A percentile compares a stretch with the other conserved stretches of the same genome.
Evolutionary conservation across 2,329 filamentous ascomycete species (phyloP).

Genomic region (Fonsecaea multimorphosa): DNA sequence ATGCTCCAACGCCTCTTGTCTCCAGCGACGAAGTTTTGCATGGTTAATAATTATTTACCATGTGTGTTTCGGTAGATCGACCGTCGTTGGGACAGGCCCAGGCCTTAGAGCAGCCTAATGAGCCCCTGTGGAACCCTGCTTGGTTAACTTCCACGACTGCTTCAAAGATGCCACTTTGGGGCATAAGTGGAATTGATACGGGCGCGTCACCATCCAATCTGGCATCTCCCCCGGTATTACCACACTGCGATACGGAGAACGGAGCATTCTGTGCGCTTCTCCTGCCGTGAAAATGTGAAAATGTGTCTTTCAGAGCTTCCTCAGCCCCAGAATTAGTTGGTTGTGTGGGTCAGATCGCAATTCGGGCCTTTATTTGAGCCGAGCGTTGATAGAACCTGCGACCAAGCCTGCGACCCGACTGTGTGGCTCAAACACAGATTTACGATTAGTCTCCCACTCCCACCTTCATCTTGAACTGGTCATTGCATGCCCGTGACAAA

Average conservation of each 20-base stretch:
- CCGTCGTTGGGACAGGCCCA: not conserved
- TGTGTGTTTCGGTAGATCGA: not conserved
- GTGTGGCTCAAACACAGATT: not conserved
- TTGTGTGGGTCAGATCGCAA: conserved; percentile 1
- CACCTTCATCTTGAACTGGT: not conserved
- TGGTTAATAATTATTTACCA: not conserved
- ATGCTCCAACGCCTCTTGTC: not conserved
- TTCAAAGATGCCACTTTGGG: not conserved
- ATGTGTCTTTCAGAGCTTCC: not conserved
- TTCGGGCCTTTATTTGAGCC: conserved; percentile 11
- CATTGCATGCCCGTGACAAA: not conserved
- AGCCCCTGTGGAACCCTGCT: conserved; percentile 6
- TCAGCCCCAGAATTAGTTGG: not conserved
- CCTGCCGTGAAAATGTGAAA: too few species aligned
- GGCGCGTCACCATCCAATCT: not conserved
- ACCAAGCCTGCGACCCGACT: not conserved
- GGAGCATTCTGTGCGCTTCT: not conserved
- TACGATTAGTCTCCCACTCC: not conserved
- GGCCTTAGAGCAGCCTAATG: too few species aligned
- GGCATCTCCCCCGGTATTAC: not conserved
- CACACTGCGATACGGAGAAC: not conserved
- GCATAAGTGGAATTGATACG: not conserved
- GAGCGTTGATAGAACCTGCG: not conserved
- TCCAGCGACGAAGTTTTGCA: not conserved
- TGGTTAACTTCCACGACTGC: not conserved